Base-by-base conservation (phyloP, 2,329 filamentous ascomycete species). In the Ascochyta pisi region DNA sequence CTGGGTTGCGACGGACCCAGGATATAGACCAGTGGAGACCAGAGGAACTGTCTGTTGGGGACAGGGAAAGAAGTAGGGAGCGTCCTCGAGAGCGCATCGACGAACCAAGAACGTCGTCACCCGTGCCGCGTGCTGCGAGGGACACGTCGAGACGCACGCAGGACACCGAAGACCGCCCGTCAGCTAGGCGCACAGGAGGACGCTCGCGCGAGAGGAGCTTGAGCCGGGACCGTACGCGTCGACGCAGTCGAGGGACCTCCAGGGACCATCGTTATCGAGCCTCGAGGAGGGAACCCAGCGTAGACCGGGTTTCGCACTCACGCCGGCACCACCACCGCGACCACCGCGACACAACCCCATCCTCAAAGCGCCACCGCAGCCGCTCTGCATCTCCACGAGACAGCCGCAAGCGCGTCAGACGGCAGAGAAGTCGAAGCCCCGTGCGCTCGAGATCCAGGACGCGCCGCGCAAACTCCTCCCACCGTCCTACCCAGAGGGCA, bases 11-110 rank as follows among this genome's bases (percentile, higher is more conserved):
- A 66, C 67, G 70, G 67, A 63, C 73, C 68, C 75, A 75, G 69
- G 71, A 74, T 68, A 73, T 76, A 76, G 76, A 76, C 61, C 73
- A 76, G 73, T 76, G 75, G 75, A 73, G 76, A 75, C 70, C 73
- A 68, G 74, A 76, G 71, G 74, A 75, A 68, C 62, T 65, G 47
- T 71, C 73, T 50, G 58, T 63, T 51, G 63, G 72, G 70, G 68
- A 66, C 60, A 69, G 70, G 60, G 71, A 73, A 41, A 52, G 55
- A 41, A 45, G 52, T 38, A 63, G 65, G 60, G 68, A 70, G 44
- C 66, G 67, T 16, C 57, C 57, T 31, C 62, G 65, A 50, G 66
- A 71, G 48, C 63, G 66, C 54, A 64, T 60, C 55, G 58, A 62
- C 65, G 61, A 70, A 60, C 60, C 67, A 54, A 69, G 68, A 62